Percentiles rank a stretch among this genome's conserved stretches.
phyloP scores from a whole-genome alignment of 2,329 filamentous ascomycete species.

The Ophiosphaerella herpotricha region DNA sequence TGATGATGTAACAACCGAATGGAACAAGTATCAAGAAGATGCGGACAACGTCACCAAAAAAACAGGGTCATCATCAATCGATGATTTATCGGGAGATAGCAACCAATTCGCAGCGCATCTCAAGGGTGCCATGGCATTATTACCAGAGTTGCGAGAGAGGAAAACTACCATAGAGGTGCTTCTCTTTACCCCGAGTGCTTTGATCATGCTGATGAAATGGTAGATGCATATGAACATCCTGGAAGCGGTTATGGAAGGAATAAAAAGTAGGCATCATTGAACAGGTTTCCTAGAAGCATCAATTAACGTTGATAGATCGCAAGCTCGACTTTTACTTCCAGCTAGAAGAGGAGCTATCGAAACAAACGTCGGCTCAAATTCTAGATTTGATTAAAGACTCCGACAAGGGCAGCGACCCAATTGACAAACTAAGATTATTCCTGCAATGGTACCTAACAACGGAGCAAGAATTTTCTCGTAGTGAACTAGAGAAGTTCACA shows the following conservation, averaged over 20 bases:
- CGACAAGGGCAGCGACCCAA: constrained; percentile 79
- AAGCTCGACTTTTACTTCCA: constrained; percentile 97
- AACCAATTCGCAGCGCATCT: constrained; percentile 90
- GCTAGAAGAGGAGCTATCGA: constrained; percentile 88
- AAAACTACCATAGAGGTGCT: constrained; percentile 68
- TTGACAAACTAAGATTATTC: constrained; percentile 91
- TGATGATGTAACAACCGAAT: constrained; percentile 91
- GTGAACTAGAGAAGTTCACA: constrained; percentile 85
- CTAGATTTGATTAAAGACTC: constrained; percentile 82
- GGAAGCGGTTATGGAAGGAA: constrained; percentile 76
- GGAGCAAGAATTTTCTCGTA: constrained; percentile 81
- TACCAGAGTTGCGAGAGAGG: constrained; percentile 89
- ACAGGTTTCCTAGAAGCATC: background rate
- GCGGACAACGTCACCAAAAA: constrained; percentile 93
- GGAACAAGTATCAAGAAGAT: constrained; percentile 94
- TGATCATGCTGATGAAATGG: constrained; percentile 60
- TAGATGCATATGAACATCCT: constrained; percentile 97
- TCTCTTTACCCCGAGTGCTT: background rate
- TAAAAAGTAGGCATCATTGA: constrained; percentile 60
- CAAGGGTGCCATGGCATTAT: constrained; percentile 89
- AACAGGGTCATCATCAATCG: constrained; percentile 88
- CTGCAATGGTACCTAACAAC: constrained; percentile 92
- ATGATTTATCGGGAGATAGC: constrained; percentile 89
- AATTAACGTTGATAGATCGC: constrained; percentile 59
- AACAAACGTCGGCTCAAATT: constrained; percentile 87